Conservation (phyloP, 139 green algal species). For the Astrephomene gubernaculifera region DNA sequence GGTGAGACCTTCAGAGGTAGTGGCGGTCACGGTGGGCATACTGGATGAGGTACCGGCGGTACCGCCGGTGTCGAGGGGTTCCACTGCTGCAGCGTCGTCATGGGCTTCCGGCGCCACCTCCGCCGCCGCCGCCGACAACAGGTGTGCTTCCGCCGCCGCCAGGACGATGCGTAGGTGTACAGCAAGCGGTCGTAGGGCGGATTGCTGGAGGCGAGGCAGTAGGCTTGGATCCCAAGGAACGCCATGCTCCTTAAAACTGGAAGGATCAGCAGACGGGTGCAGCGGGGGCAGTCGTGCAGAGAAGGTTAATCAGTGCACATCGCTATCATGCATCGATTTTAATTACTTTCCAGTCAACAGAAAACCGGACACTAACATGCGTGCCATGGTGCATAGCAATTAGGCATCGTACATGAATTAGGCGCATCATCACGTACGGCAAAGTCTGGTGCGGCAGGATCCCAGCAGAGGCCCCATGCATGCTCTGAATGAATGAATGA, state of each 20-base stretch:
- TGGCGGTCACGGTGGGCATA: too few species aligned
- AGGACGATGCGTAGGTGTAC: slow-evolving; percentile 15
- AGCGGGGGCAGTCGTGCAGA: not conserved
- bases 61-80: not conserved
- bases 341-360: not conserved
- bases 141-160: not conserved
- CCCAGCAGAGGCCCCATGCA: not conserved
- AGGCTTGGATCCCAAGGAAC: slow-evolving; percentile 17
- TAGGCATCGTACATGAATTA: not conserved
- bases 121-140: not conserved
- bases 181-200: slow-evolving; percentile 22
- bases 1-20: too few species aligned
- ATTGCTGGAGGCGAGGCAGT: slow-evolving; percentile 27
- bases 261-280: not conserved
- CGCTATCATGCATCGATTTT: not conserved
- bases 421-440: not conserved
- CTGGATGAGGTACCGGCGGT: too few species aligned
- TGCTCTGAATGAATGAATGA: not conserved
- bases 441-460: not conserved
- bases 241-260: slow-evolving; percentile 39
- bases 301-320: not conserved
- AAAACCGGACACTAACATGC: not conserved
- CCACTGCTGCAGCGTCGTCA: not conserved
- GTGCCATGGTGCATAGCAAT: not conserved
- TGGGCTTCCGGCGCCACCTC: not conserved